Evolutionary conservation across 208 protist genomes (phyloP).

Genomic region (Wallacemonas rigidus): DNA sequence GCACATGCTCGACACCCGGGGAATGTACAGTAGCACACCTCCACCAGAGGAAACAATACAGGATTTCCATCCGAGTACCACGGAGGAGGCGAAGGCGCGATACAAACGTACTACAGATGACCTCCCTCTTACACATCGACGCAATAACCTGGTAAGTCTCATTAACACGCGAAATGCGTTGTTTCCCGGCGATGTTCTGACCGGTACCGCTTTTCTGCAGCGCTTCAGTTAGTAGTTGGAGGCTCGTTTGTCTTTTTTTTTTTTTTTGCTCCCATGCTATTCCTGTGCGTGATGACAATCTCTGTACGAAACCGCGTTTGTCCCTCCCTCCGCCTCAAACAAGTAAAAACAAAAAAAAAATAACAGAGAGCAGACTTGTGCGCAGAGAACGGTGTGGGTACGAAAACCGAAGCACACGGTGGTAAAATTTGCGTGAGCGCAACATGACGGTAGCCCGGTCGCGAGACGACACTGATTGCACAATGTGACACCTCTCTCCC

Average conservation of each 20-base stretch:
- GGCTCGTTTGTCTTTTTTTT: not conserved
- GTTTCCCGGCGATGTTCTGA: slow-evolving; percentile 31
- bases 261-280: not conserved
- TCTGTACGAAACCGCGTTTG: not conserved
- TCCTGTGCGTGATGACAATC: too few species aligned
- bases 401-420: too few species aligned
- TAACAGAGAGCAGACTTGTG: too few species aligned
- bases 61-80: slow-evolving; percentile 8
- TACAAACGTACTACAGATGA: slow-evolving; percentile 4
- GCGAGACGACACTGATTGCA: too few species aligned
- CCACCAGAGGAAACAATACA: slow-evolving; percentile 24
- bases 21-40: slow-evolving; percentile 21
- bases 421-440: too few species aligned
- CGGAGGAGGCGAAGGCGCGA: not conserved
- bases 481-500: too few species aligned
- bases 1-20: slow-evolving; percentile 32
- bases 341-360: not conserved
- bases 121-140: not conserved
- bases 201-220: not conserved
- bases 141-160: slow-evolving; percentile 43
- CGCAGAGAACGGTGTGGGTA: too few species aligned
- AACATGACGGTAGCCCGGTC: too few species aligned
- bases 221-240: slow-evolving; percentile 1
- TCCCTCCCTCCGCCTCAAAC: not conserved
- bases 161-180: slow-evolving; percentile 37